Base-by-base conservation (phyloP, 2,329 filamentous ascomycete genomes). In the Albifimbria verrucaria region DNA sequence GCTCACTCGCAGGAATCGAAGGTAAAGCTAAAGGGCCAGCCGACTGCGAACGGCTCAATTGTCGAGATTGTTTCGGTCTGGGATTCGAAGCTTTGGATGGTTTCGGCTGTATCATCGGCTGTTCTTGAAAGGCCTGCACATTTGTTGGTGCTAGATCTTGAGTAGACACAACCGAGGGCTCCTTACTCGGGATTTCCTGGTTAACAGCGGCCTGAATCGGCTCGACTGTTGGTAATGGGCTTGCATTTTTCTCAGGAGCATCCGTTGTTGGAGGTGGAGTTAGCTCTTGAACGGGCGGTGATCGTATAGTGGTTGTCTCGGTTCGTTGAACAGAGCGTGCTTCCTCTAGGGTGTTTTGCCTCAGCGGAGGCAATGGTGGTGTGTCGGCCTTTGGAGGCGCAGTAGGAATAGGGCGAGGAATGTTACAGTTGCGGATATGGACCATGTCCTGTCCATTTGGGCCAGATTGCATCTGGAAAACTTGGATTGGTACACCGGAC, bases 1-100 rank as follows among this genome's bases (percentile, higher is more conserved):
- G 79, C 53, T 85, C 82, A 57, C 79, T 85, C 3, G 77, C 75
- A 10, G 70, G 66, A 20, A 70, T 57, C 18, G 59, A 54, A n/a
- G 73, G 70, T 7, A 74, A 57, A 28, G 63, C 65, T 39, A 75
- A 55, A 15, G 70, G 62, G 1, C 73, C 71, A 3, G 70, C 63
- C 2, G 72, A 74, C 18, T 74, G 70, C 24, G 71, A 74, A 36
- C 72, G 63, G 32, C 58, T 59, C 2, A 72, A 48, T 3, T 64
- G 61, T 49, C 69, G 64, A 11, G 64, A 49, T 44, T 51, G 49
- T 43, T 52, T 65, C 24, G 52, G 56, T 39, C 57, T 59, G 26
- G 52, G 50, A 11, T 46, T 52, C 21, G 22, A 24, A 42, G 18
- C 32, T n/a, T 17, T 55, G 39, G 18, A 28, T 23, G 36, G 52